phyloP scores from a whole-genome alignment of 768 basidiomycete genomes.

The Fistulinella prunicolor region DNA sequence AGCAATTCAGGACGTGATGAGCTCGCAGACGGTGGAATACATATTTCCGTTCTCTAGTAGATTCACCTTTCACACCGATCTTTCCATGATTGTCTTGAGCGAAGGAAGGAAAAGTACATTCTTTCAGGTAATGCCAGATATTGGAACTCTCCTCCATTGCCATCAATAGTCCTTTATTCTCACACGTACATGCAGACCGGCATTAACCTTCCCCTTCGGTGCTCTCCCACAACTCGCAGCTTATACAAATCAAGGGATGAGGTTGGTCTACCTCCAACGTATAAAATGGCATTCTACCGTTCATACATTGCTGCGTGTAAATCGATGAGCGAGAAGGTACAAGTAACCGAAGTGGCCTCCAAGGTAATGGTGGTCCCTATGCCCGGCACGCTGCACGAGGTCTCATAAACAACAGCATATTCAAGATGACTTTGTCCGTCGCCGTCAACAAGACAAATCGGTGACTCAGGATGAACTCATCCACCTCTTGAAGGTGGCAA shows the following conservation, averaged over 20 bases:
- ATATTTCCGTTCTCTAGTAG: conserved; percentile 67
- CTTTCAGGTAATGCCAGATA: conserved; percentile 50
- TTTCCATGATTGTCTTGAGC: conserved; percentile 59
- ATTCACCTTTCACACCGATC: conserved; percentile 71
- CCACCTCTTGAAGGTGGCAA: conserved; percentile 63
- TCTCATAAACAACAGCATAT: conserved; percentile 50
- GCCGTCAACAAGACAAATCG: conserved; percentile 37
- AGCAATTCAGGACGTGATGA: conserved; percentile 61
- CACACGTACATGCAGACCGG: conserved; percentile 48
- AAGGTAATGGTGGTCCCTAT: conserved; percentile 40
- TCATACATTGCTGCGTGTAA: conserved; percentile 60
- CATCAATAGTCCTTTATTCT: not conserved
- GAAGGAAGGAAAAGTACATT: conserved; percentile 70
- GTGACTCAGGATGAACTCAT: conserved; percentile 61
- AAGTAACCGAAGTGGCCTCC: conserved; percentile 53
- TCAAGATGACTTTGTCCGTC: conserved; percentile 67
- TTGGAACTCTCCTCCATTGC: too few relatives aligned
- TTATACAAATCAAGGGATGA: conserved; percentile 50
- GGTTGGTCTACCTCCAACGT: conserved; percentile 44
- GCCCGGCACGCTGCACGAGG: not conserved
- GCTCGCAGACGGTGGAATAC: conserved; percentile 66
- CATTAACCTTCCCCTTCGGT: conserved; percentile 49
- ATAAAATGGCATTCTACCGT: conserved; percentile 54
- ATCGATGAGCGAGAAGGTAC: conserved; percentile 42
- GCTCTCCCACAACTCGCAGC: conserved; percentile 21